Evolutionary conservation across 192 early-diverging fungal genomes (phyloP).

Genomic region (Linnemannia schmuckeri): DNA sequence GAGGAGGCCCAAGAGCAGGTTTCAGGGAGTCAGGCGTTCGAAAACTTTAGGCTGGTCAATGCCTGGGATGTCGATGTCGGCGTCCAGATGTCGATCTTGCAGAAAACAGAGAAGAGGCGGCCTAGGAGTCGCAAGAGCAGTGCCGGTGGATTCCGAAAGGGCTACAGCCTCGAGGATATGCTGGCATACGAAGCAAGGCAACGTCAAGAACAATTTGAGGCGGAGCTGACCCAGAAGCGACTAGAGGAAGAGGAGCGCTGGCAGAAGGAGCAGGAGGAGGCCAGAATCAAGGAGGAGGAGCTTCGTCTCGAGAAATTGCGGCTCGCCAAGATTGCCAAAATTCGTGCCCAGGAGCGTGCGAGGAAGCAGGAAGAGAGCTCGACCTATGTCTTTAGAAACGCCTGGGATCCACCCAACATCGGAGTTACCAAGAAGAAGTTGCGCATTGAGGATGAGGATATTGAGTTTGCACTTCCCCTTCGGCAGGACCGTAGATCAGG

Average conservation of each 20-base stretch:
- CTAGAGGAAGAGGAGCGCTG: slow-evolving; percentile 48
- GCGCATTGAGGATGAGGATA: slow-evolving; percentile 51
- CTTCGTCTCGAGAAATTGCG: slow-evolving; percentile 31
- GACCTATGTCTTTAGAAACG: slow-evolving; percentile 41
- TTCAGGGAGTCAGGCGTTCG: slow-evolving; percentile 51
- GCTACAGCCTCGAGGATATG: slow-evolving; percentile 55
- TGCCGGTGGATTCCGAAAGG: slow-evolving; percentile 46
- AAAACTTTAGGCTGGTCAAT: slow-evolving; percentile 54
- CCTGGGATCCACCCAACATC: slow-evolving; percentile 49
- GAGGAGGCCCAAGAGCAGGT: slow-evolving; percentile 31
- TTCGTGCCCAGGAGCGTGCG: slow-evolving; percentile 13
- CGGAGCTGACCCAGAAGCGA: slow-evolving; percentile 30
- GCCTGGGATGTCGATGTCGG: slow-evolving; percentile 51
- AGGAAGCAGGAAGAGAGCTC: slow-evolving; percentile 26
- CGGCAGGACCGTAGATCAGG: slow-evolving; percentile 31
- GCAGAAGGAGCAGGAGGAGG: slow-evolving; percentile 51
- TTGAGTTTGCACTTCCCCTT: slow-evolving; percentile 43
- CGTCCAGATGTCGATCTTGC: slow-evolving; percentile 45
- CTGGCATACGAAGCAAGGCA: slow-evolving; percentile 42
- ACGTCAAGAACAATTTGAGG: slow-evolving; percentile 43
- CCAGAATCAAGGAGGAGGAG: slow-evolving; percentile 46
- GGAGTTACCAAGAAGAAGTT: slow-evolving; percentile 41
- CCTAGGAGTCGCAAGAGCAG: slow-evolving; percentile 55
- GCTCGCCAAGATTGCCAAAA: slow-evolving; percentile 22
- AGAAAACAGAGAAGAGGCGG: slow-evolving; percentile 45